Percentiles rank a stretch among this genome's conserved stretches.
Conservation (phyloP, 306 rosid genomes). For the Citrullus colocynthis region DNA sequence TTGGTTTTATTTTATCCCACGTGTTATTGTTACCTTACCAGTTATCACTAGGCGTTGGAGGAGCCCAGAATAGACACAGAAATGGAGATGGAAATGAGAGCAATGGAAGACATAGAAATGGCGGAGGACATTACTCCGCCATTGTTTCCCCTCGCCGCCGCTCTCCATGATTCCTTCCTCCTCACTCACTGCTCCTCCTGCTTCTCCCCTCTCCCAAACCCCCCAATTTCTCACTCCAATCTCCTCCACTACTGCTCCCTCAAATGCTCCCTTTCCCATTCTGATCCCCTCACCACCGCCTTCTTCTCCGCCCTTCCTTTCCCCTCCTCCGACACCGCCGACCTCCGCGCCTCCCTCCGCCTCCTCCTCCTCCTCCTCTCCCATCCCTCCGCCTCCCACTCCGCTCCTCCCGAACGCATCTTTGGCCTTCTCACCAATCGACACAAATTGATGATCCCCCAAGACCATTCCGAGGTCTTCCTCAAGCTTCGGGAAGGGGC, state of each 20-base stretch:
- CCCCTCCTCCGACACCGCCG: slow-evolving; percentile 22
- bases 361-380: slow-evolving; percentile 40
- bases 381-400: not conserved
- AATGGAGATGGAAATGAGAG: slow-evolving; percentile 39
- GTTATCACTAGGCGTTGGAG: no score
- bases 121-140: slow-evolving; percentile 41
- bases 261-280: slow-evolving; percentile 23
- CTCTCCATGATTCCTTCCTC: slow-evolving; percentile 48
- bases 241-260: slow-evolving; percentile 24
- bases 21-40: no score
- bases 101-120: slow-evolving; percentile 26
- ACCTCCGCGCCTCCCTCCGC: slow-evolving; percentile 58
- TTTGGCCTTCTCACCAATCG: slow-evolving; percentile 41
- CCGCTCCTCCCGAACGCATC: slow-evolving; percentile 20
- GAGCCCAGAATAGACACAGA: no score
- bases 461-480: slow-evolving; percentile 1
- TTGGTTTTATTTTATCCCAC: no score
- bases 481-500: slow-evolving; percentile 23
- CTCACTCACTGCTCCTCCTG: slow-evolving; percentile 45
- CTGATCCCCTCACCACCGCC: slow-evolving; percentile 2
- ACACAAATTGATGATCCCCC: slow-evolving; percentile 12
- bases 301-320: not conserved
- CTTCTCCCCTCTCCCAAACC: slow-evolving; percentile 26
- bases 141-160: slow-evolving; percentile 30
- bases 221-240: slow-evolving; percentile 11